phyloP scores from a whole-genome alignment of 208 protist genomes.

The Lotmaria passim region DNA sequence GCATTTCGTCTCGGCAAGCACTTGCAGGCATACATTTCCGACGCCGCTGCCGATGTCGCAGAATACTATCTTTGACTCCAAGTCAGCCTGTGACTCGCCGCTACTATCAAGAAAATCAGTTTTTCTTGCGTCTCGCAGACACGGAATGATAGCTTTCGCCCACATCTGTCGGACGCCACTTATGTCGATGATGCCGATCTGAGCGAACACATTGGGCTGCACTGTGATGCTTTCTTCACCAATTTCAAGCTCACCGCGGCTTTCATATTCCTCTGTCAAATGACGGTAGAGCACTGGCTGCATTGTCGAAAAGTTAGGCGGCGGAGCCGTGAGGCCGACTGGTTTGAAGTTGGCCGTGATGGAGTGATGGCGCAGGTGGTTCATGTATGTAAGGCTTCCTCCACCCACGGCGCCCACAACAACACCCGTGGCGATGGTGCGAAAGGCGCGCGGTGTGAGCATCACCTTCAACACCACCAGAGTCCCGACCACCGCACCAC shows the following conservation, averaged over 20 bases:
- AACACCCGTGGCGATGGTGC: slow-evolving; percentile 41
- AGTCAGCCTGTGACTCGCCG: slow-evolving; percentile 26
- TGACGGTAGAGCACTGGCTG: slow-evolving; percentile 60
- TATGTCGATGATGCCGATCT: slow-evolving; percentile 77
- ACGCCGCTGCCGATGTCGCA: slow-evolving; percentile 89
- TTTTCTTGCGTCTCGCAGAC: slow-evolving; percentile 23
- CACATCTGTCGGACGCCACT: slow-evolving; percentile 83
- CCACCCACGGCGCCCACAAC: slow-evolving; percentile 41
- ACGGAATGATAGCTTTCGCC: slow-evolving; percentile 61
- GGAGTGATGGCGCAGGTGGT: slow-evolving; percentile 54
- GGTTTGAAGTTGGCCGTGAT: slow-evolving; percentile 52
- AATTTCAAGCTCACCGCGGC: slow-evolving; percentile 56
- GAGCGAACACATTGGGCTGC: slow-evolving; percentile 76
- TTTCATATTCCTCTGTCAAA: slow-evolving; percentile 60
- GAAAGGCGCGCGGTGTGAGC: slow-evolving; percentile 47
- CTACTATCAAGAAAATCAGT: slow-evolving; percentile 30
- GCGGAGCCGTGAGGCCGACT: slow-evolving; percentile 37
- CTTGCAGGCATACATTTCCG: slow-evolving; percentile 83
- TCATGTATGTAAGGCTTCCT: slow-evolving; percentile 47
- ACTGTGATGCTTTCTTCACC: slow-evolving; percentile 79
- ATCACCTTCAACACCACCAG: slow-evolving; percentile 42
- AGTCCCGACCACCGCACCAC: slow-evolving; percentile 35
- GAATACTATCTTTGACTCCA: slow-evolving; percentile 71
- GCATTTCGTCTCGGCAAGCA: slow-evolving; percentile 80
- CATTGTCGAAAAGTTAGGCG: slow-evolving; percentile 55